Conservation (phyloP, 768 basidiomycete species). For the Ramaria sp. region DNA sequence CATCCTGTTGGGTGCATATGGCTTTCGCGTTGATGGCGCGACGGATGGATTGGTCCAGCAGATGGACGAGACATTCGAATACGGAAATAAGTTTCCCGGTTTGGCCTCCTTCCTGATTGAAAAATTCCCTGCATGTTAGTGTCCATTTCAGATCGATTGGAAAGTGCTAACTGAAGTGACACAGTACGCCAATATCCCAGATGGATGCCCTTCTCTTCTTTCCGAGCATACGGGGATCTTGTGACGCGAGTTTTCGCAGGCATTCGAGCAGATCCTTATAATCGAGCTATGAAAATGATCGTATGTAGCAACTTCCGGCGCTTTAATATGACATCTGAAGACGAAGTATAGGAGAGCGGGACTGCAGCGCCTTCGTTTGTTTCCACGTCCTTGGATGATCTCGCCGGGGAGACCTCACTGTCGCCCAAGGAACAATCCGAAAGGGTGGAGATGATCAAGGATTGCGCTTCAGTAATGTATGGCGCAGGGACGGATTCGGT, state of each 20-base stretch:
- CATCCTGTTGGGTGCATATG: background rate
- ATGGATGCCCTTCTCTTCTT: slow-evolving; percentile 5
- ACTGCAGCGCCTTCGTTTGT: background rate
- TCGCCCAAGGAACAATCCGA: background rate
- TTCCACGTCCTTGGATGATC: slow-evolving; percentile 3
- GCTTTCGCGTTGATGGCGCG: background rate
- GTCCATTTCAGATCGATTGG: background rate
- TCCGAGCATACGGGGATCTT: background rate
- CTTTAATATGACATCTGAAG: background rate
- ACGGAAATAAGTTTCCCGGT: background rate
- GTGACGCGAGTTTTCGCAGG: background rate
- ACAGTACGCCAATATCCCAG: slow-evolving; percentile 1
- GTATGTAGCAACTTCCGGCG: background rate
- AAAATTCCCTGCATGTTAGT: slow-evolving; percentile 1
- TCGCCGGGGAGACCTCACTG: background rate
- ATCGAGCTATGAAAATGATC: background rate
- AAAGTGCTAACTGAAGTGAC: background rate
- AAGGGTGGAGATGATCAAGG: slow-evolving; percentile 3
- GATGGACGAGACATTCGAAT: slow-evolving; percentile 4
- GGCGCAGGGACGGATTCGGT: slow-evolving; percentile 1
- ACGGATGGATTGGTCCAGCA: slow-evolving; percentile 1
- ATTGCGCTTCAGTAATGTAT: slow-evolving; percentile 1
- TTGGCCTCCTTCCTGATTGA: slow-evolving; percentile 1
- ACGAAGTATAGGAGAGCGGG: background rate
- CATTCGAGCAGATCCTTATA: slow-evolving; percentile 4